Evolutionary conservation across 73 alveolate species (phyloP).

Genomic region (Symbiodinium natans): DNA sequence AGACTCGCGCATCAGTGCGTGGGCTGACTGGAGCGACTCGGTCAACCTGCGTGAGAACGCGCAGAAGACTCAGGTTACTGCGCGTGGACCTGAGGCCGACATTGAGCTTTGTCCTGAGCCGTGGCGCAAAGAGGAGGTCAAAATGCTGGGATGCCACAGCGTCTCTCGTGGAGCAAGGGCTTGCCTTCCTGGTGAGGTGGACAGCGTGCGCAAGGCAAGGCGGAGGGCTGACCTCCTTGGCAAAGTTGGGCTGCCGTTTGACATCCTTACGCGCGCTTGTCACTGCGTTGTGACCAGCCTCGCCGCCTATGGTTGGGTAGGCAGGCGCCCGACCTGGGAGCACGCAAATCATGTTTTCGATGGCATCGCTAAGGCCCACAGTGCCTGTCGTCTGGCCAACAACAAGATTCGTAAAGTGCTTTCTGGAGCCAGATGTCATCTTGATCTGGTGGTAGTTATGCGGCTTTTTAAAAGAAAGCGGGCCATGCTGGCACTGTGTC

Average conservation of each 20-base stretch:
- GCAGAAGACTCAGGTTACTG: not conserved
- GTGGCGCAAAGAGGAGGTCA: not conserved
- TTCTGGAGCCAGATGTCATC: not conserved
- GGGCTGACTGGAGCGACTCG: not conserved
- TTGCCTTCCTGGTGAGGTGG: not conserved
- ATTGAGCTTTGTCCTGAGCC: not conserved
- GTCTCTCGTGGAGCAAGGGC: not conserved
- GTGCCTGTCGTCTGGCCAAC: not conserved
- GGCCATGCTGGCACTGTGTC: not conserved
- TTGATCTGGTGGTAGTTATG: not conserved
- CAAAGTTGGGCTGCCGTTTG: not conserved
- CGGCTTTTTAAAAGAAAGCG: not conserved
- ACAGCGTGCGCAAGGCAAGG: not conserved
- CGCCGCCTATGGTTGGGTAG: not conserved
- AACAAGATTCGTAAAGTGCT: not conserved
- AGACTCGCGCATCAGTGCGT: not conserved
- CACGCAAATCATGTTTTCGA: not conserved
- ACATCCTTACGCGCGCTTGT: not conserved
- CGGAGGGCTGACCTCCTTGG: not conserved
- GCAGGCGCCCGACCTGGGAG: not conserved
- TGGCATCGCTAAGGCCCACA: not conserved
- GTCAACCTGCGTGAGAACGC: not conserved
- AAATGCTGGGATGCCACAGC: not conserved
- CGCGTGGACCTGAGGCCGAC: not conserved
- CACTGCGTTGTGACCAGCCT: not conserved